A percentile compares a stretch with the other conserved stretches of the same genome.
phyloP scores from a whole-genome alignment of 768 basidiomycete genomes.

The Dendrothele bispora region DNA sequence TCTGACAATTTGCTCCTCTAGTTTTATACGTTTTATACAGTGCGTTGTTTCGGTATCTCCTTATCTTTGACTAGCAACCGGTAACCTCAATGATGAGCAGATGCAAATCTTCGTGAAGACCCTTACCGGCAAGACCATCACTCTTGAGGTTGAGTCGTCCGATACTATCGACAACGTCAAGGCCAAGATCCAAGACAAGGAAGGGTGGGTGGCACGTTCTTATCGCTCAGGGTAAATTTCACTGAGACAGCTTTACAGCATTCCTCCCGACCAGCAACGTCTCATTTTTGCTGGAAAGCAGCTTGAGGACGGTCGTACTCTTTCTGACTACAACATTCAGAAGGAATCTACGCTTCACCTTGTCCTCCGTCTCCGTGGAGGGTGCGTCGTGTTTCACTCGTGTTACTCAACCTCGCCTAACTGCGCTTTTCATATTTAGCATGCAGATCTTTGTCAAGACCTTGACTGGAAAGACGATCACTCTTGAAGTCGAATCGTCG shows the following conservation, averaged over 20 bases:
- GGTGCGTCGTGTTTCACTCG: not conserved
- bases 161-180: no score
- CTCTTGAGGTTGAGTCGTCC: conserved; percentile 55
- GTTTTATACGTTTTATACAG: no score
- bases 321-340: no score
- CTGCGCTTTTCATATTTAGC: conserved; percentile 27
- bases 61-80: no score
- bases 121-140: conserved; percentile 69
- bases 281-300: conserved; percentile 79
- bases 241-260: conserved; percentile 23
- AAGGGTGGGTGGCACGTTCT: conserved; percentile 3
- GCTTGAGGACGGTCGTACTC: no score
- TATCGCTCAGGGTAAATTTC: not conserved
- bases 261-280: conserved; percentile 71
- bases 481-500: conserved; percentile 55
- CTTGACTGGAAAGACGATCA: conserved; percentile 70
- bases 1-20: no score
- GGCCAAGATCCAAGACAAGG: conserved; percentile 21
- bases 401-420: not conserved
- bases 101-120: conserved; percentile 42
- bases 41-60: no score
- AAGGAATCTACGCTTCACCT: conserved; percentile 71
- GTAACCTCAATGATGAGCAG: no score
- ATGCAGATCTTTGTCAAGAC: conserved; percentile 62
- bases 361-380: conserved; percentile 58